These are phyloP conservation scores for Phoenix dactylifera DNA, from an alignment of 176 grass and related monocot genomes.

Conservation along the genomic window DNA sequence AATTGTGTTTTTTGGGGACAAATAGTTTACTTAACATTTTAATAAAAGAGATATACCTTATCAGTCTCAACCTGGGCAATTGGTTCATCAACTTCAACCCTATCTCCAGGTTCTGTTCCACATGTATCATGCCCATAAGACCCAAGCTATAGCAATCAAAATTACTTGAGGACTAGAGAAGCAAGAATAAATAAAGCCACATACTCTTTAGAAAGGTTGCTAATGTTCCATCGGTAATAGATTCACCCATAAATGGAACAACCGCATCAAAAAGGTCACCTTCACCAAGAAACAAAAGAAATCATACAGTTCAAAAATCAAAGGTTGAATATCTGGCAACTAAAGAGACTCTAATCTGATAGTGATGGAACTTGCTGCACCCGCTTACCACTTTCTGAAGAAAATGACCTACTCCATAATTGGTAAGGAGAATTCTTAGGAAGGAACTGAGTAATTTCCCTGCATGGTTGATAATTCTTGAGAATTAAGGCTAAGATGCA, in stretches of 20 bases:
- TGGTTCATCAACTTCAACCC: slow-evolving; percentile 76
- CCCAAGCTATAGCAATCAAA: neutral
- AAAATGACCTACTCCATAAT: slow-evolving; percentile 72
- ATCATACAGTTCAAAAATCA: slow-evolving; percentile 1
- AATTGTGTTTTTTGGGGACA: neutral
- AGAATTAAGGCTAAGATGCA: neutral
- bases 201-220: slow-evolving; percentile 91
- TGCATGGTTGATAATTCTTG: slow-evolving; percentile 8
- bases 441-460: slow-evolving; percentile 31
- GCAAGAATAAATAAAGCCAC: slow-evolving; percentile 2
- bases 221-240: slow-evolving; percentile 96
- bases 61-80: slow-evolving; percentile 99
- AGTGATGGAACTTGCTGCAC: neutral
- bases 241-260: slow-evolving; percentile 99
- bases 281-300: slow-evolving; percentile 16
- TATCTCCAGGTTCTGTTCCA: slow-evolving; percentile 65
- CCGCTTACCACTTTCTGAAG: slow-evolving; percentile 75
- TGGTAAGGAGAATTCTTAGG: slow-evolving; percentile 55
- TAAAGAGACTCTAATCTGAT: no score
- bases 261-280: slow-evolving; percentile 74
- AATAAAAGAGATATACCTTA: slow-evolving; percentile 36
- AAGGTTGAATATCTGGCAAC: slow-evolving; percentile 2
- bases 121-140: neutral
- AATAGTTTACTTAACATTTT: neutral
- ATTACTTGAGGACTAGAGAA: neutral